Conservation (phyloP, 2,329 filamentous ascomycete genomes). For the Fusarium luffae region DNA sequence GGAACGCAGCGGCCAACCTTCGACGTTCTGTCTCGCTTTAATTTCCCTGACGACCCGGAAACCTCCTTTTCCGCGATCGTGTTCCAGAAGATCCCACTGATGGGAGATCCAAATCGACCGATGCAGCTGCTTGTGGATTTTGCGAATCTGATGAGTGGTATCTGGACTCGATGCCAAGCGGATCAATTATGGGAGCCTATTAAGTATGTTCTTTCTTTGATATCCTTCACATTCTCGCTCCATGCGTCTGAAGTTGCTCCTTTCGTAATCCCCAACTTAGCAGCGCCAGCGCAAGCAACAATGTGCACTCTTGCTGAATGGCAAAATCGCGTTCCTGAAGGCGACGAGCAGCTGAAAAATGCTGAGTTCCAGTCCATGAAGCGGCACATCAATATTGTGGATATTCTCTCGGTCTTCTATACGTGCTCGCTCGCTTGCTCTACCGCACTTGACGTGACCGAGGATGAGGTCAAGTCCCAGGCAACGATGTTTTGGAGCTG, state of each 20-base stretch:
- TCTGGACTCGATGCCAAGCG: constrained; percentile 75
- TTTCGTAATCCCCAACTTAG: constrained; percentile 66
- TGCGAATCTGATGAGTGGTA: constrained; percentile 68
- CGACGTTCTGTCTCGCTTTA: constrained; percentile 72
- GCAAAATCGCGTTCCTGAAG: constrained; percentile 61
- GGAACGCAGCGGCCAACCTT: constrained; percentile 71
- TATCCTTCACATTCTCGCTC: constrained; percentile 71
- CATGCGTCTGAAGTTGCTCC: constrained; percentile 70
- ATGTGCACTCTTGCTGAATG: constrained; percentile 69
- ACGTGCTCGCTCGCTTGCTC: constrained; percentile 70
- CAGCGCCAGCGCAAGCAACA: constrained; percentile 67
- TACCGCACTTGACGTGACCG: constrained; percentile 49
- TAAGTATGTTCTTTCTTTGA: constrained; percentile 71
- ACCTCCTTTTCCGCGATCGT: constrained; percentile 74
- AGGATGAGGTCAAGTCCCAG: constrained; percentile 47
- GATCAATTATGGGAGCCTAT: constrained; percentile 73
- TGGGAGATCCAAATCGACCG: constrained; percentile 61
- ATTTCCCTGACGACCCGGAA: constrained; percentile 71
- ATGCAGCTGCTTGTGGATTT: constrained; percentile 72
- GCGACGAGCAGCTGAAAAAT: constrained; percentile 58
- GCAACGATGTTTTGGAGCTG: constrained; percentile 71
- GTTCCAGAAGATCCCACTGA: constrained; percentile 71
- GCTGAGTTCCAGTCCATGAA: constrained; percentile 54
- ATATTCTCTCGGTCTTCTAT: constrained; percentile 74
- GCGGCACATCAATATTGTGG: constrained; percentile 70